phyloP scores from a whole-genome alignment of 2,329 filamentous ascomycete genomes.

The Pyricularia sp. region DNA sequence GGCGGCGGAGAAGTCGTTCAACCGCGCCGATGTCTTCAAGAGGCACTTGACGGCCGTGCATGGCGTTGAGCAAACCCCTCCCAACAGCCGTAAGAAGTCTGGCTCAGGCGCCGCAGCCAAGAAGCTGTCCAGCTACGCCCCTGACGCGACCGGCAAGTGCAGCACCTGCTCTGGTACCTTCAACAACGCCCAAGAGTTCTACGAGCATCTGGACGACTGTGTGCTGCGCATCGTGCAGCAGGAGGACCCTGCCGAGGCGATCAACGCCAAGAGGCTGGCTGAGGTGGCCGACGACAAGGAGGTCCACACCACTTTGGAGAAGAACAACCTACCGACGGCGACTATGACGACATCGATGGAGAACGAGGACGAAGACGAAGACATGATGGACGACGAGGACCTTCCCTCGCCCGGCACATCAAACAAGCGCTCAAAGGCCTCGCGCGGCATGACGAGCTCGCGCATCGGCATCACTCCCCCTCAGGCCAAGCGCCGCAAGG shows the following conservation, averaged over 20 bases:
- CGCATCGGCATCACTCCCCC: slow-evolving; percentile 55
- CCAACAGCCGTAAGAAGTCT: slow-evolving; percentile 69
- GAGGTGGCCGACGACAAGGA: slow-evolving; percentile 56
- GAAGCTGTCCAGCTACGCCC: slow-evolving; percentile 62
- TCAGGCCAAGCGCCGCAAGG: slow-evolving; percentile 62
- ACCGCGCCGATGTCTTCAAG: slow-evolving; percentile 95
- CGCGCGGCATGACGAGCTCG: slow-evolving; percentile 66
- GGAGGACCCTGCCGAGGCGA: slow-evolving; percentile 59
- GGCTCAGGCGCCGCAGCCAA: background rate
- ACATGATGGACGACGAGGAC: slow-evolving; percentile 47
- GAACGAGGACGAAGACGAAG: slow-evolving; percentile 34
- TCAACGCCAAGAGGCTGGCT: slow-evolving; percentile 58
- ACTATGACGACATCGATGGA: slow-evolving; percentile 27
- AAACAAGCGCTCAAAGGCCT: slow-evolving; percentile 55
- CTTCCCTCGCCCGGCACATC: slow-evolving; percentile 40
- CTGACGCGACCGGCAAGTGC: slow-evolving; percentile 84
- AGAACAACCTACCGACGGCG: slow-evolving; percentile 50
- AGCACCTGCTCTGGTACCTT: slow-evolving; percentile 90
- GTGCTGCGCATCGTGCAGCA: slow-evolving; percentile 64
- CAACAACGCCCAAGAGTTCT: slow-evolving; percentile 91
- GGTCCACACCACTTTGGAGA: slow-evolving; percentile 53
- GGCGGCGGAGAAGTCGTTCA: slow-evolving; percentile 88
- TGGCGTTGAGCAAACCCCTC: slow-evolving; percentile 86
- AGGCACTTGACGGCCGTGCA: slow-evolving; percentile 88
- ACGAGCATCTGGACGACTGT: slow-evolving; percentile 85